Evolutionary conservation across 352 stramenopile species (phyloP).

Genomic region (Achlya hypogyna): DNA sequence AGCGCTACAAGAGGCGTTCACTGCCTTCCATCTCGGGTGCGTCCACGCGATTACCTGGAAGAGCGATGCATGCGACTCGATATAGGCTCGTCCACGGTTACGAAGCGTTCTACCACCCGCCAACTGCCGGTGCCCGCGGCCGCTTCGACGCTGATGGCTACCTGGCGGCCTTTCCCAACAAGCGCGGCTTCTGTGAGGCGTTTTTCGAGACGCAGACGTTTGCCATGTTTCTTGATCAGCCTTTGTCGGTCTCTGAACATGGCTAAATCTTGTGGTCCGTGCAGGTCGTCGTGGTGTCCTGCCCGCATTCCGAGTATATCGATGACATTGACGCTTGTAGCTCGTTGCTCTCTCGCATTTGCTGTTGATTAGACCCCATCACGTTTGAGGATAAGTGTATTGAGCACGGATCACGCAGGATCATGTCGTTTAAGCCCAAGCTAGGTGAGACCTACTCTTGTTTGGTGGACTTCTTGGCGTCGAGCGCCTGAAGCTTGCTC

Average conservation of each 20-base stretch:
- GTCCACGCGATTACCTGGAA: neutral
- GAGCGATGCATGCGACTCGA: neutral
- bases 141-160: conserved; percentile 50
- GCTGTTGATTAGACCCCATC: no score
- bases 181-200: conserved; percentile 52
- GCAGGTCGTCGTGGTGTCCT: no score
- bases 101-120: conserved; percentile 41
- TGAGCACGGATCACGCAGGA: no score
- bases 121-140: conserved; percentile 13
- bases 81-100: conserved; percentile 53
- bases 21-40: neutral
- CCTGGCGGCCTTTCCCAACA: conserved; percentile 40
- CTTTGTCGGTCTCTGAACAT: no score
- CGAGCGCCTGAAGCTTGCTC: conserved; percentile 52
- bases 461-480: conserved; percentile 18
- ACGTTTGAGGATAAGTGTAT: no score
- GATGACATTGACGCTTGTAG: no score
- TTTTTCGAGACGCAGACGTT: conserved; percentile 73
- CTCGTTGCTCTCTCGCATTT: no score
- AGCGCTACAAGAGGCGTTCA: neutral
- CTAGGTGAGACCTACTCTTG: conserved; percentile 6
- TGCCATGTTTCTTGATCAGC: conserved; percentile 54
- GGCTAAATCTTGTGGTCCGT: no score
- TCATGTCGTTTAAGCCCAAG: no score
- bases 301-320: no score